A percentile compares a stretch with the other conserved stretches of the same genome.
Evolutionary conservation across 2,329 filamentous ascomycete species (phyloP).

Genomic region (Sordariomycetes sp.): DNA sequence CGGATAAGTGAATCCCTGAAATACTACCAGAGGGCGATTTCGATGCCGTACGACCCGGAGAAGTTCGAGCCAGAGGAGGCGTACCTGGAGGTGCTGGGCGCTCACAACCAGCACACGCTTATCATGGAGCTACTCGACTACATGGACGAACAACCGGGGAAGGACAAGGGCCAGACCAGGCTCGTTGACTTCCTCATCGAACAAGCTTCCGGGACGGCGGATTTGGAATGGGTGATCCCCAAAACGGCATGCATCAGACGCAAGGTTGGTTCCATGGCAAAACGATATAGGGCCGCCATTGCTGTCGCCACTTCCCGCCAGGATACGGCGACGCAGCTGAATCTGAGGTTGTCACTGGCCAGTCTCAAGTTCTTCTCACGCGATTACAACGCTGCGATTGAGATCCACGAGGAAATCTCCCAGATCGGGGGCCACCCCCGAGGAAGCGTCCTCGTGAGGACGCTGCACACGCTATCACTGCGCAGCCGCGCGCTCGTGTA

Average conservation of each 20-base stretch:
- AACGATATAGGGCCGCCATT: slow-evolving; percentile 19
- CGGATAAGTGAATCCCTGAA: slow-evolving; percentile 19
- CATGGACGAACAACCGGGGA: slow-evolving; percentile 16
- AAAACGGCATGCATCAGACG: slow-evolving; percentile 24
- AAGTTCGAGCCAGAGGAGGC: slow-evolving; percentile 25
- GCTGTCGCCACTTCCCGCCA: slow-evolving; percentile 19
- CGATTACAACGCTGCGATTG: slow-evolving; percentile 21
- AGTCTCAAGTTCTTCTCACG: slow-evolving; percentile 22
- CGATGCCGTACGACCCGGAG: slow-evolving; percentile 15
- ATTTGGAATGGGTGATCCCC: slow-evolving; percentile 25
- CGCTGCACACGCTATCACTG: slow-evolving; percentile 27
- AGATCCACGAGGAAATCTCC: slow-evolving; percentile 23
- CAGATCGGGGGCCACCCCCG: slow-evolving; percentile 24
- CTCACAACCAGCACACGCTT: slow-evolving; percentile 22
- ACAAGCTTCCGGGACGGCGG: slow-evolving; percentile 18
- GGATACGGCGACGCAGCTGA: slow-evolving; percentile 23
- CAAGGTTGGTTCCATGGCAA: slow-evolving; percentile 17
- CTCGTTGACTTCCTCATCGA: slow-evolving; percentile 24
- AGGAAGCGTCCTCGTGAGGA: slow-evolving; percentile 25
- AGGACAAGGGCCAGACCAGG: slow-evolving; percentile 13
- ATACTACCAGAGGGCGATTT: slow-evolving; percentile 25
- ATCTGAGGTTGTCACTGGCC: slow-evolving; percentile 24
- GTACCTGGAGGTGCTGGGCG: slow-evolving; percentile 23
- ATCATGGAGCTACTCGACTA: slow-evolving; percentile 23
- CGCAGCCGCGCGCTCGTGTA: slow-evolving; percentile 26